Conservation (phyloP, 176 grass and related monocot species). For the Secale cereale region DNA sequence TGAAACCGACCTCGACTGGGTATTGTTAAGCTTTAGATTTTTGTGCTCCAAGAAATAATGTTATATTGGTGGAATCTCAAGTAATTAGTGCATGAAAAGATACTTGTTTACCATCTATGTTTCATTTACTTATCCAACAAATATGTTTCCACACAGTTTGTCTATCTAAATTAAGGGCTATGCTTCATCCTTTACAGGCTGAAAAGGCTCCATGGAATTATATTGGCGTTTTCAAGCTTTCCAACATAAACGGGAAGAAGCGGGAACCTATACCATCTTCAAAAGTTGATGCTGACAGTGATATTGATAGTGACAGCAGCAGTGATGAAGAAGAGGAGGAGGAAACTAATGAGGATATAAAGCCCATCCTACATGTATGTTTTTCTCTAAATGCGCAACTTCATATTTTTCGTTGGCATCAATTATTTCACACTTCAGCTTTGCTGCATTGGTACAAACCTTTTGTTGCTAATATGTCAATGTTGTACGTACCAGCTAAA, state of each 20-base stretch:
- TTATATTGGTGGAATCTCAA: not conserved
- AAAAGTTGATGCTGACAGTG: constrained; percentile 47
- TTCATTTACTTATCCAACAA: not conserved
- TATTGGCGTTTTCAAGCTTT: constrained; percentile 80
- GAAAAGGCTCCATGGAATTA: constrained; percentile 79
- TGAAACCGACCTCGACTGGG: not conserved
- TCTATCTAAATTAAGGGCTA: not conserved
- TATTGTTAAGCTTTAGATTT: not conserved
- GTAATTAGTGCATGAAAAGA: not conserved
- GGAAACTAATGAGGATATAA: constrained; percentile 47
- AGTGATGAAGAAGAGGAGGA: constrained; percentile 75
- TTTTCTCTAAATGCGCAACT: not conserved
- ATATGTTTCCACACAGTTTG: not conserved
- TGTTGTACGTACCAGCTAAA: constrained; percentile 52
- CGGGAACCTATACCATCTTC: constrained; percentile 63
- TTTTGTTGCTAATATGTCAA: constrained; percentile 3
- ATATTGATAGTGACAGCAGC: constrained; percentile 71
- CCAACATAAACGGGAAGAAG: constrained; percentile 85
- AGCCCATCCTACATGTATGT: constrained; percentile 62
- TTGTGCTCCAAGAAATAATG: not conserved
- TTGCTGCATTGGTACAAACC: constrained; percentile 1
- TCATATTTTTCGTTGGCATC: not conserved
- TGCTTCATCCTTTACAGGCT: constrained; percentile 43
- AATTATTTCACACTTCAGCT: not conserved
- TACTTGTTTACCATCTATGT: not conserved